phyloP scores from a whole-genome alignment of 2,329 filamentous ascomycete genomes.

The Alternaria ethzedia region DNA sequence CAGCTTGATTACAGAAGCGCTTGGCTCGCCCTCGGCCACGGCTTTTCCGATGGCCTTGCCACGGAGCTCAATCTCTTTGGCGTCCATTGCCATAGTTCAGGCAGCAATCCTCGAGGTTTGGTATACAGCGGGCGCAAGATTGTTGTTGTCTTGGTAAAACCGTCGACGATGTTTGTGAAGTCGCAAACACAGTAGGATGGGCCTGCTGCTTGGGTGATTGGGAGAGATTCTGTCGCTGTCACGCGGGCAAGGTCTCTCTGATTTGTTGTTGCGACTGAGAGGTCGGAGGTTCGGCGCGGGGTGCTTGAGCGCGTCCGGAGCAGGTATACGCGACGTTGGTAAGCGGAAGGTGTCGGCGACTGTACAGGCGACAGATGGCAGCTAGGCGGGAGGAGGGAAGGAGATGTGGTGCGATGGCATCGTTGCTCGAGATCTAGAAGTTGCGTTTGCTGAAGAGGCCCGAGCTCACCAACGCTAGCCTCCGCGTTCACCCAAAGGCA shows the following conservation, averaged over 20 bases:
- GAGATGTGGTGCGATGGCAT: conserved; percentile 3
- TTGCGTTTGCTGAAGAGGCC: conserved; percentile 24
- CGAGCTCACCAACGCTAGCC: conserved; percentile 23
- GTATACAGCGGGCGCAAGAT: neutral
- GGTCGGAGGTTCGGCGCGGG: conserved; percentile 11
- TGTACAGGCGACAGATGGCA: neutral
- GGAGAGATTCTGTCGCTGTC: neutral
- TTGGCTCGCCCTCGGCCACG: conserved; percentile 73
- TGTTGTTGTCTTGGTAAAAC: neutral
- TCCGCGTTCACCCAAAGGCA: conserved; percentile 22
- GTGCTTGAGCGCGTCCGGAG: conserved; percentile 11
- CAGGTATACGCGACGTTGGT: conserved; percentile 2
- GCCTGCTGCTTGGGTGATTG: neutral
- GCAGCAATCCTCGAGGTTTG: neutral
- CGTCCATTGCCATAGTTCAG: conserved; percentile 66
- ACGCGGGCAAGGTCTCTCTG: conserved; percentile 1
- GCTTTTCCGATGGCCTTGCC: conserved; percentile 84
- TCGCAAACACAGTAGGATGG: neutral
- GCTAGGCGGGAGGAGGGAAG: neutral
- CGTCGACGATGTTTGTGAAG: neutral
- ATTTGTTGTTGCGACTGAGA: conserved; percentile 3
- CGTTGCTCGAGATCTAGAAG: conserved; percentile 12
- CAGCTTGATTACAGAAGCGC: conserved; percentile 73
- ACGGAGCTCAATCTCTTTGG: conserved; percentile 78
- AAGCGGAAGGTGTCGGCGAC: neutral